Base-by-base conservation (phyloP, 148 eudicot species). In the Fagopyrum tataricum region DNA sequence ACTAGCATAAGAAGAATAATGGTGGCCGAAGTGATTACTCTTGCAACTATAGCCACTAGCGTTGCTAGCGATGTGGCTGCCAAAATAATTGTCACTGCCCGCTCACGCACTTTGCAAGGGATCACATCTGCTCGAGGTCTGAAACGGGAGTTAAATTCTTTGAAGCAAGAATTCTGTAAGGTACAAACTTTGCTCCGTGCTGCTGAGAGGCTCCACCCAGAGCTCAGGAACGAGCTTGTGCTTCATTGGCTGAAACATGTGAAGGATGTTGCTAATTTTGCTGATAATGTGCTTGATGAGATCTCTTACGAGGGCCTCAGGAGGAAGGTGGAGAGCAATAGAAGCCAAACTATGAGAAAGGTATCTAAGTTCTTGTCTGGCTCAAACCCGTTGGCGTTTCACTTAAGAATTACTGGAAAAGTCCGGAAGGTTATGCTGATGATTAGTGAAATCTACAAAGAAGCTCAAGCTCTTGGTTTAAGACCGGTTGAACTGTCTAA, bases 231-330 rank as follows among this genome's bases (percentile, higher is more conserved):
- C 13, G 61, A 55, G 61, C 61, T 55, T 9, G 61, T 55, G 9
- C 61, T 20, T 55, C 31, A 20, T 55, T 55, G 61, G 61, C 26
- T 55, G 61, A 55, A 55, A 20, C 31, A 2, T 10, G 61, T 55
- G 31, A 55, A 55, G 61, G 61, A 55, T 20, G 61, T 55, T 55
- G 61, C 61, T 21, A 21, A 4, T 20, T 55, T 55, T 55, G 61
- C 61, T 20, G 31, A 55, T 9, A 55, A 55, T 24, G 61, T 55
- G 61, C 61, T 55, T 55, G 61, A 55, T n/a, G 61, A 55, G 61
- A 55, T 55, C 61, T 20, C 31, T 18, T 55, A 55, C 7, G 61
- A 55, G 61, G 61, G 21, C 11, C 61, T 55, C 61, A 55, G 61
- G 26, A 55, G 61, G 26, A 20, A 21, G 9, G 61, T 55, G 61